Percentiles rank a stretch among this genome's conserved stretches.
These are phyloP conservation scores for Fusarium continuum DNA, from an alignment of 2,329 filamentous ascomycete genomes.

Conservation along the genomic window DNA sequence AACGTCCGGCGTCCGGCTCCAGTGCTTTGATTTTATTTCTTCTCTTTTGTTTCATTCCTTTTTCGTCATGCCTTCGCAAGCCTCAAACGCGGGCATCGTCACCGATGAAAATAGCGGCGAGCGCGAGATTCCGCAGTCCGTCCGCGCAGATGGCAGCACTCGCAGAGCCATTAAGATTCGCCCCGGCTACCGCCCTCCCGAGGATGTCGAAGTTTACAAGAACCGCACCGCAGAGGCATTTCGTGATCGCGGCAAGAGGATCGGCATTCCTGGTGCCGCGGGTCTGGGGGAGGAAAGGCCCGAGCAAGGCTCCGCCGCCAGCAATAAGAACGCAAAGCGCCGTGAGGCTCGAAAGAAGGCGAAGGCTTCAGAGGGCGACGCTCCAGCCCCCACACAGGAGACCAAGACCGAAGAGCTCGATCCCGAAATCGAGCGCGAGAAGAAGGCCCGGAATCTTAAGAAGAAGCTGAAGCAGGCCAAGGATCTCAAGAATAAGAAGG, in stretches of 20 bases:
- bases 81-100: slow-evolving; percentile 77
- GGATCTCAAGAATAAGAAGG: slow-evolving; percentile 90
- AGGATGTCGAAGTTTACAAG: slow-evolving; percentile 96
- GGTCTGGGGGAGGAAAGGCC: slow-evolving; percentile 61
- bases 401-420: slow-evolving; percentile 61
- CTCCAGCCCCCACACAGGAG: slow-evolving; percentile 13
- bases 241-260: slow-evolving; percentile 74
- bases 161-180: slow-evolving; percentile 93
- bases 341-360: slow-evolving; percentile 65
- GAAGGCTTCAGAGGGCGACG: slow-evolving; percentile 67
- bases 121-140: slow-evolving; percentile 88
- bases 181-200: slow-evolving; percentile 91
- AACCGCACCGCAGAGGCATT: slow-evolving; percentile 88
- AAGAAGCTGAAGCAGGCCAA: slow-evolving; percentile 96
- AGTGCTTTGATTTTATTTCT: background rate
- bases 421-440: slow-evolving; percentile 82
- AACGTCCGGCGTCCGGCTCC: slow-evolving; percentile 2
- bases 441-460: slow-evolving; percentile 88
- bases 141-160: slow-evolving; percentile 87
- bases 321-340: slow-evolving; percentile 88
- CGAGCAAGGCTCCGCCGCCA: slow-evolving; percentile 60
- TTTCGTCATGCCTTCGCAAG: slow-evolving; percentile 56
- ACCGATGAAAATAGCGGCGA: slow-evolving; percentile 79
- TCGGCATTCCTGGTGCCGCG: slow-evolving; percentile 76
- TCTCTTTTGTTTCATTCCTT: background rate